Percentiles rank a stretch among this genome's conserved stretches.
Conservation (phyloP, 2,329 filamentous ascomycete species). For the Hysterium pulicare region DNA sequence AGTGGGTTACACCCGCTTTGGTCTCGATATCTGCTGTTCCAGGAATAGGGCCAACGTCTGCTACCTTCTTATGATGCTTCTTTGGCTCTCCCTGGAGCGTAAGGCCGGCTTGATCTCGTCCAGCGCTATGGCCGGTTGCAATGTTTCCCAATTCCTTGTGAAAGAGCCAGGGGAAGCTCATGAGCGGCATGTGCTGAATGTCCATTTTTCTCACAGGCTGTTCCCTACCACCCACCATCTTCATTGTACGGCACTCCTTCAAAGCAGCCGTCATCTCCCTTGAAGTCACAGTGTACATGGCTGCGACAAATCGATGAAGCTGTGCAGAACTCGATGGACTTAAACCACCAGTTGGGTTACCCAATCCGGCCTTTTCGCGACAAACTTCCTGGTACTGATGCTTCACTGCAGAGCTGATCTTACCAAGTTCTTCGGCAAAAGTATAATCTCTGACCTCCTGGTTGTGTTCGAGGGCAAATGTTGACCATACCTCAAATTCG, state of each 20-base stretch:
- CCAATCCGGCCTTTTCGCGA: conserved; percentile 57
- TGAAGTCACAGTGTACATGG: conserved; percentile 83
- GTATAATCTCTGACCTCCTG: conserved; percentile 76
- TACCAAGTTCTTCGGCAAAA: conserved; percentile 76
- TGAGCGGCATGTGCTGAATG: conserved; percentile 68
- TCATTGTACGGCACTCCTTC: conserved; percentile 45
- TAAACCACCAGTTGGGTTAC: conserved; percentile 40
- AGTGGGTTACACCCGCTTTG: conserved; percentile 27
- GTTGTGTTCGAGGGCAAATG: conserved; percentile 76
- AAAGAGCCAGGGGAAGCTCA: conserved; percentile 95
- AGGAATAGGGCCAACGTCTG: not conserved
- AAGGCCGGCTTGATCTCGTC: not conserved
- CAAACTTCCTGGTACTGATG: conserved; percentile 66
- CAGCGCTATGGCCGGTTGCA: conserved; percentile 44
- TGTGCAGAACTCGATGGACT: conserved; percentile 26
- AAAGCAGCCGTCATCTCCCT: conserved; percentile 63
- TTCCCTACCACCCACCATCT: conserved; percentile 37
- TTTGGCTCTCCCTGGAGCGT: conserved; percentile 5
- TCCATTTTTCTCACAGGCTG: conserved; percentile 38
- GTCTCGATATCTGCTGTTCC: conserved; percentile 26
- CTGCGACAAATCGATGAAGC: conserved; percentile 71
- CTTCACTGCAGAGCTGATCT: conserved; percentile 63
- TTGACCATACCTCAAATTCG: conserved; percentile 89
- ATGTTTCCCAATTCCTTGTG: conserved; percentile 67
- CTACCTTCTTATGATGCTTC: conserved; percentile 10